phyloP scores from a whole-genome alignment of 345 rosid species.

The Bruguiera sexangula region DNA sequence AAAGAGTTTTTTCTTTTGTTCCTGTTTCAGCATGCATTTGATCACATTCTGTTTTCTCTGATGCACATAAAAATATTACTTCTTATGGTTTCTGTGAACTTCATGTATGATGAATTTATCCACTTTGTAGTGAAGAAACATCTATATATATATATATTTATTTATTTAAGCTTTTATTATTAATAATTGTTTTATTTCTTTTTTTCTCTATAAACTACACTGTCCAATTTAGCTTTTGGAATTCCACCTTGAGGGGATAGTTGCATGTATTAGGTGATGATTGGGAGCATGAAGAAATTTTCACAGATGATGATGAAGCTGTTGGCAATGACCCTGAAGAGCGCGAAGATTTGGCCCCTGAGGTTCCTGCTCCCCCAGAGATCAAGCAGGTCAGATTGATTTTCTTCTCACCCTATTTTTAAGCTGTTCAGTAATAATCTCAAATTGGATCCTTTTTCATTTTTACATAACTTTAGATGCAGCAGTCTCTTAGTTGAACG shows the following conservation, averaged over 20 bases:
- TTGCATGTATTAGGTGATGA: conserved; percentile 68
- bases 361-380: conserved; percentile 95
- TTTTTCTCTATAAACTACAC: neutral
- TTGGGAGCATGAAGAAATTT: conserved; percentile 98
- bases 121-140: no score
- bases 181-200: neutral
- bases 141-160: no score
- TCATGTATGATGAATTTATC: neutral
- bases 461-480: neutral
- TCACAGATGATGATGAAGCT: conserved; percentile 98
- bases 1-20: neutral
- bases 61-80: neutral
- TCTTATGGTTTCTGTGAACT: neutral
- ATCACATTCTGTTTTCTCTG: neutral
- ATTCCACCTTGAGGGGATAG: neutral
- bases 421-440: neutral
- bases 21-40: neutral
- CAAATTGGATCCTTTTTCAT: no score
- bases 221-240: neutral
- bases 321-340: conserved; percentile 90
- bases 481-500: neutral
- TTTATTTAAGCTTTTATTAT: no score
- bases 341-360: conserved; percentile 90
- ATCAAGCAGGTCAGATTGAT: conserved; percentile 65
- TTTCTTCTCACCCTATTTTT: neutral